phyloP scores from a whole-genome alignment of 306 rosid species.

The Lathyrus sativus region DNA sequence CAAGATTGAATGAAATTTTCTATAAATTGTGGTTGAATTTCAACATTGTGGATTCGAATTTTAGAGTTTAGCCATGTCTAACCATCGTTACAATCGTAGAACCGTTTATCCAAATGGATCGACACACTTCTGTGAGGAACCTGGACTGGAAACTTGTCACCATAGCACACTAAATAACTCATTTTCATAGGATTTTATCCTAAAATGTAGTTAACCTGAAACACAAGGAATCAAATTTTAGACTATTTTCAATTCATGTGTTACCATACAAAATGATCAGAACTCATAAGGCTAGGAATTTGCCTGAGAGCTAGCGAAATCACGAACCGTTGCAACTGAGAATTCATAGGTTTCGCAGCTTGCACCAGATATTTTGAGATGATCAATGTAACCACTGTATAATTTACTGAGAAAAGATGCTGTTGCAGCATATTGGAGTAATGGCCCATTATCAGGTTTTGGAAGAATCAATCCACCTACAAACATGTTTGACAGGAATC shows the following conservation, averaged over 20 bases:
- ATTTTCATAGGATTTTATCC: slow-evolving; percentile 82
- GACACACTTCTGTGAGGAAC: slow-evolving; percentile 85
- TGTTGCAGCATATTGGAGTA: slow-evolving; percentile 75
- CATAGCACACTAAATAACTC: slow-evolving; percentile 77
- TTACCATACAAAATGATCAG: not conserved
- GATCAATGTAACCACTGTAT: slow-evolving; percentile 73
- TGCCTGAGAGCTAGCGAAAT: slow-evolving; percentile 68
- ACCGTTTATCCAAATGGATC: slow-evolving; percentile 64
- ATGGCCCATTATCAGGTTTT: slow-evolving; percentile 48
- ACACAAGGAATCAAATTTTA: slow-evolving; percentile 18
- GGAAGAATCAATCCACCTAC: slow-evolving; percentile 70
- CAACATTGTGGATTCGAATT: slow-evolving; percentile 67
- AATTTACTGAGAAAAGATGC: slow-evolving; percentile 78
- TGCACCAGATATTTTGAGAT: slow-evolving; percentile 46
- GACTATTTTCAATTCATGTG: slow-evolving; percentile 12
- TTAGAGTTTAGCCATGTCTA: slow-evolving; percentile 58
- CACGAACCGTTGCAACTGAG: slow-evolving; percentile 52
- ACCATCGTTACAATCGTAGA: slow-evolving; percentile 51
- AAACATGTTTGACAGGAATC: slow-evolving; percentile 26
- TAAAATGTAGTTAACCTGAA: slow-evolving; percentile 69
- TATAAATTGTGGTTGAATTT: too few species aligned
- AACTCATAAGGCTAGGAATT: slow-evolving; percentile 20
- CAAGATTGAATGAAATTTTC: too few species aligned
- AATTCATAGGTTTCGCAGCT: slow-evolving; percentile 47
- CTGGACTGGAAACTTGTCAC: slow-evolving; percentile 61